Base-by-base conservation (phyloP, 345 rosid genomes). In the Eucalyptus viminalis region DNA sequence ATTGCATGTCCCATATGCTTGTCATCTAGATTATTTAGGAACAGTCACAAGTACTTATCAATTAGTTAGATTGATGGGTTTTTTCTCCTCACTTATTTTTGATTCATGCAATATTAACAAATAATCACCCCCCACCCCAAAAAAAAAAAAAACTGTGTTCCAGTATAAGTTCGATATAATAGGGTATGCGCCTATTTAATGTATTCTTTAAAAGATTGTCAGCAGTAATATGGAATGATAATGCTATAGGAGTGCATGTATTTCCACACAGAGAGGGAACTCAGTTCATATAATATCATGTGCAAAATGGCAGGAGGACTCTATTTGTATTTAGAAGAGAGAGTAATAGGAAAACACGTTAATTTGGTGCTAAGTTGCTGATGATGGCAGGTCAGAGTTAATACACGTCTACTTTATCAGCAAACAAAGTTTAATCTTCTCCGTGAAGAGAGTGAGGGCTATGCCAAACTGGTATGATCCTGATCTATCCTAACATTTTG, bases 401-500 rank as follows among this genome's bases (percentile, higher is more conserved):
- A 98, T 92, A 98, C 99, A 80, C 99, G 99, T 65, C 96, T 98
- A 91, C 97, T 97, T 87, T 98, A 98, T 93, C 99, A 98, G 92
- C 99, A 98, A 93, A 96, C 99, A 69, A 98, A 98, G 91, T 98
- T 98, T 93, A 98, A 98, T 91, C 95, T 98, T 92, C 96, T 97
- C 89, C 96, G 99, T 29, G 99, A 98, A 93, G 99, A 98, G 93
- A 98, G 99, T 49, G 99, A 98, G 92, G 99, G 99, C 92, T 98
- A 98, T 92, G 99, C 99, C 76, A 98, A 98, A 93, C 93, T 98
- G 99, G 99, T 98, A 93, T 25, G 94, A 88, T 86, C 76, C 62
- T 27, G 43, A 22, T 60, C 34, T 87, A 49, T 31, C 22, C 6
- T 51, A 22, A 44, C 45, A 25, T 87, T 49, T 76, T 53, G 45